Evolutionary conservation across 805 yeast genomes (phyloP).

Genomic region (Kuraishia borneana): DNA sequence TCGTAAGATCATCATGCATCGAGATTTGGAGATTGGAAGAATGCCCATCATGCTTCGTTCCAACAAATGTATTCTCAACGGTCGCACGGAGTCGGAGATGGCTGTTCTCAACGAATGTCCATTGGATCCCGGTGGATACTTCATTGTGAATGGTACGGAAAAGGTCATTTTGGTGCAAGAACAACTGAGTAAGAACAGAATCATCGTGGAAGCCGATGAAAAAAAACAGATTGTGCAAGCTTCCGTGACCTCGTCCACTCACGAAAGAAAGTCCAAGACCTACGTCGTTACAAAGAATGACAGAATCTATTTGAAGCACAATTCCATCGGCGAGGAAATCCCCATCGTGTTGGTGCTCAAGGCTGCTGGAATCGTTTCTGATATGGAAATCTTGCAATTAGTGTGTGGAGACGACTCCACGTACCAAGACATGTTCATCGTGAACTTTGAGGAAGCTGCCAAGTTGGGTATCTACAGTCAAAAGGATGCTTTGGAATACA

Average conservation of each 20-base stretch:
- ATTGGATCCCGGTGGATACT: constrained; percentile 97
- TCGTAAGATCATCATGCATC: constrained; percentile 77
- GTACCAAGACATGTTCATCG: constrained; percentile 86
- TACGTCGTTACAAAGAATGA: constrained; percentile 89
- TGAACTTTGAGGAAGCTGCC: constrained; percentile 91
- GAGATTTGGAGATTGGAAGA: constrained; percentile 88
- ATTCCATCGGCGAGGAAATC: constrained; percentile 88
- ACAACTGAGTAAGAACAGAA: constrained; percentile 92
- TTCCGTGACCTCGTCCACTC: constrained; percentile 95
- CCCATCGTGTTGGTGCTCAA: constrained; percentile 89
- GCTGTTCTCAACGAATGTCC: constrained; percentile 90
- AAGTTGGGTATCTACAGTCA: constrained; percentile 79
- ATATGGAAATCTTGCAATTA: constrained; percentile 83
- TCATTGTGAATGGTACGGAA: constrained; percentile 95
- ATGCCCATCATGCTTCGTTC: constrained; percentile 99
- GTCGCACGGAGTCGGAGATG: constrained; percentile 73
- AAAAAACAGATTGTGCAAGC: constrained; percentile 93
- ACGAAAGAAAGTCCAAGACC: constrained; percentile 95
- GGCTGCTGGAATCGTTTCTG: constrained; percentile 91
- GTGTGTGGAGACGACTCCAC: constrained; percentile 85
- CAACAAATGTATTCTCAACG: constrained; percentile 79
- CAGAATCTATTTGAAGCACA: constrained; percentile 84
- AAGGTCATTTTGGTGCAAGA: constrained; percentile 95
- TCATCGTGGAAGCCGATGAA: constrained; percentile 95
- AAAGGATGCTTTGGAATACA: constrained; percentile 83